A percentile compares a stretch with the other conserved stretches of the same genome.
phyloP scores from a whole-genome alignment of 306 rosid species.

The Ceratonia siliqua region DNA sequence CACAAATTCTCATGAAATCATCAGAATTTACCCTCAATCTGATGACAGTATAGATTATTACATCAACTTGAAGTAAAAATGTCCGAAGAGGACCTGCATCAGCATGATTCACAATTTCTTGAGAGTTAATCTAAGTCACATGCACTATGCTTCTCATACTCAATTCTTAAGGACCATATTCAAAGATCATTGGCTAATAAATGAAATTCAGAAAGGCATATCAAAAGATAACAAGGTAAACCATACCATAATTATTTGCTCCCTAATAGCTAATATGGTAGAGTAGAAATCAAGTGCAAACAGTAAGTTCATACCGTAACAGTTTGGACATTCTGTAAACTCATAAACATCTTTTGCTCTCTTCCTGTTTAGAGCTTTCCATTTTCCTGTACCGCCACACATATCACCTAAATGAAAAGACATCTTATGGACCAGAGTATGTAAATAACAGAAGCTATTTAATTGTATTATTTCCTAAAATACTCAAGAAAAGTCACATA shows the following conservation, averaged over 20 bases:
- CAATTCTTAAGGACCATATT: not conserved
- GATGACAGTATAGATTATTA: not conserved
- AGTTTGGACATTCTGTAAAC: conserved; percentile 95
- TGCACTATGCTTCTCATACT: not conserved
- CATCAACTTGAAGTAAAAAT: not conserved
- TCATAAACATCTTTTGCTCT: conserved; percentile 91
- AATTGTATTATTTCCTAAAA: conserved; percentile 11
- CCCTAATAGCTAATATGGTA: not conserved
- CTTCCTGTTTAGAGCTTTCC: conserved; percentile 98
- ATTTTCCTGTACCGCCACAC: conserved; percentile 99
- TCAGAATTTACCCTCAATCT: not conserved
- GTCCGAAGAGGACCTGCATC: not conserved
- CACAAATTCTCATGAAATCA: not conserved
- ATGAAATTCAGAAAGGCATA: conserved; percentile 5
- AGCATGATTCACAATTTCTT: not conserved
- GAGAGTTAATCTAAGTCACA: not conserved
- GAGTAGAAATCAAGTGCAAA: not conserved
- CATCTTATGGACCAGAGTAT: conserved; percentile 29
- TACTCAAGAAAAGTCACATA: conserved; percentile 1
- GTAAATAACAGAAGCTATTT: not conserved
- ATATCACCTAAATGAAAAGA: conserved; percentile 79
- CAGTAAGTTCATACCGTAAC: conserved; percentile 67
- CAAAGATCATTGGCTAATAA: not conserved
- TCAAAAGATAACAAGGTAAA: not conserved
- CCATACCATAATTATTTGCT: not conserved